Conservation (phyloP, 495 filamentous ascomycete genomes). For the Penicillium ucsense region DNA sequence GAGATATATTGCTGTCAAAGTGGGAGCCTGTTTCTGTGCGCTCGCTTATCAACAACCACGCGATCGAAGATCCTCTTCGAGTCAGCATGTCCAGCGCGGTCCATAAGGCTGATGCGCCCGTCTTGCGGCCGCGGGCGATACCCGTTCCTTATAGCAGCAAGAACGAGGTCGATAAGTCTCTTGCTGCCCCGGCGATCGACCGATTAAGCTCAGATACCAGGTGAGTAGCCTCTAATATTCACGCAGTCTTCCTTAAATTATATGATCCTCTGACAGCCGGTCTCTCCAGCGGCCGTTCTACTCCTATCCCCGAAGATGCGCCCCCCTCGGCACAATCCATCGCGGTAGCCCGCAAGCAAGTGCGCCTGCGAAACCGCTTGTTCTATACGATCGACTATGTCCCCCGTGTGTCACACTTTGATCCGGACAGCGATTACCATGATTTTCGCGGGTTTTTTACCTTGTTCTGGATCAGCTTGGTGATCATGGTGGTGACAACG, state of each 20-base stretch:
- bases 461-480: slow-evolving; percentile 92
- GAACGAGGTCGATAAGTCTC: slow-evolving; percentile 13
- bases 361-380: slow-evolving; percentile 72
- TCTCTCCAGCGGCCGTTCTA: slow-evolving; percentile 64
- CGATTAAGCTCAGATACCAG: slow-evolving; percentile 22
- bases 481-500: slow-evolving; percentile 93
- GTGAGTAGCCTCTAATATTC: slow-evolving; percentile 7
- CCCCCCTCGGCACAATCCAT: slow-evolving; percentile 82
- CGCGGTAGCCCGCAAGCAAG: slow-evolving; percentile 73
- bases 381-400: slow-evolving; percentile 96
- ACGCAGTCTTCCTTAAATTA: too few species aligned
- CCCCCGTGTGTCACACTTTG: slow-evolving; percentile 91
- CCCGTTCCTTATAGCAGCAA: slow-evolving; percentile 10
- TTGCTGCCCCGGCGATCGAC: slow-evolving; percentile 13
- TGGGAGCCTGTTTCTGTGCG: too few species aligned
- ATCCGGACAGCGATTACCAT: slow-evolving; percentile 80
- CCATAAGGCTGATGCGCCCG: slow-evolving; percentile 18
- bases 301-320: slow-evolving; percentile 81
- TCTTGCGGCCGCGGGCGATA: slow-evolving; percentile 25
- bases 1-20: too few species aligned
- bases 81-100: slow-evolving; percentile 29
- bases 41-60: background rate
- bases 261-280: too few species aligned
- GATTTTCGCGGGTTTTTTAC: slow-evolving; percentile 97
- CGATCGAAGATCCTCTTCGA: background rate